Conservation (phyloP, 2,329 filamentous ascomycete species). For the Neofusicoccum parvum region DNA sequence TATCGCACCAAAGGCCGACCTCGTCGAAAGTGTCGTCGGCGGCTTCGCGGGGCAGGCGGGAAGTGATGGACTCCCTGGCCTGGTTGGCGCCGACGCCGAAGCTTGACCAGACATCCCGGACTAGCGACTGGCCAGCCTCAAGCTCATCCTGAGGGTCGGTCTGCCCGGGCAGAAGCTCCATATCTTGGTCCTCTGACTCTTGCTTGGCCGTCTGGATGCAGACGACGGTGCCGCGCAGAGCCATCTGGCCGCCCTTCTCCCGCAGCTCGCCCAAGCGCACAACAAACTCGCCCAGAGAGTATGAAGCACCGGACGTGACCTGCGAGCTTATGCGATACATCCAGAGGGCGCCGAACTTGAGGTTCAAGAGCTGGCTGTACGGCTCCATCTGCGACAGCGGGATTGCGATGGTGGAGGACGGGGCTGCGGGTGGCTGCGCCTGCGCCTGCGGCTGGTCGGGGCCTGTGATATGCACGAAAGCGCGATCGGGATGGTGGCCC, state of each 20-base stretch:
- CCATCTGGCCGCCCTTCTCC: slow-evolving; percentile 16
- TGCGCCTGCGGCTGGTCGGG: neutral
- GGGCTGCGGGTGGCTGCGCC: neutral
- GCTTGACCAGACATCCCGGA: slow-evolving; percentile 22
- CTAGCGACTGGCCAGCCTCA: slow-evolving; percentile 17
- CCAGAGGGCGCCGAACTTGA: slow-evolving; percentile 25
- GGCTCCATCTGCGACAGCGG: slow-evolving; percentile 21
- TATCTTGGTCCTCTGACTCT: neutral
- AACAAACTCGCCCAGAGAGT: slow-evolving; percentile 21
- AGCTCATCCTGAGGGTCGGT: neutral
- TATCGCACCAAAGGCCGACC: slow-evolving; percentile 25
- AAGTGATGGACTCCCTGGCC: slow-evolving; percentile 20
- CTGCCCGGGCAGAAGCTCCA: neutral
- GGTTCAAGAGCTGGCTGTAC: slow-evolving; percentile 20
- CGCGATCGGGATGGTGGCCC: slow-evolving; percentile 15
- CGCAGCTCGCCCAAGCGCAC: slow-evolving; percentile 25
- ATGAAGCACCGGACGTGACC: slow-evolving; percentile 21
- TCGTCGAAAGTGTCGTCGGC: slow-evolving; percentile 21
- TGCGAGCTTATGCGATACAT: slow-evolving; percentile 15
- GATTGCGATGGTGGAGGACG: slow-evolving; percentile 20
- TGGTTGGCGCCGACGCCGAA: slow-evolving; percentile 15
- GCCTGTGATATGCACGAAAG: slow-evolving; percentile 19
- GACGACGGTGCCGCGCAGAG: slow-evolving; percentile 21
- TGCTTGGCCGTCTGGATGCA: slow-evolving; percentile 17
- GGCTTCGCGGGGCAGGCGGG: neutral